Percentiles rank a stretch among this genome's conserved stretches.
These are phyloP conservation scores for Ophiocordyceps camponoti-rufipedis DNA, from an alignment of 2,329 filamentous ascomycete genomes.

Conservation along the genomic window DNA sequence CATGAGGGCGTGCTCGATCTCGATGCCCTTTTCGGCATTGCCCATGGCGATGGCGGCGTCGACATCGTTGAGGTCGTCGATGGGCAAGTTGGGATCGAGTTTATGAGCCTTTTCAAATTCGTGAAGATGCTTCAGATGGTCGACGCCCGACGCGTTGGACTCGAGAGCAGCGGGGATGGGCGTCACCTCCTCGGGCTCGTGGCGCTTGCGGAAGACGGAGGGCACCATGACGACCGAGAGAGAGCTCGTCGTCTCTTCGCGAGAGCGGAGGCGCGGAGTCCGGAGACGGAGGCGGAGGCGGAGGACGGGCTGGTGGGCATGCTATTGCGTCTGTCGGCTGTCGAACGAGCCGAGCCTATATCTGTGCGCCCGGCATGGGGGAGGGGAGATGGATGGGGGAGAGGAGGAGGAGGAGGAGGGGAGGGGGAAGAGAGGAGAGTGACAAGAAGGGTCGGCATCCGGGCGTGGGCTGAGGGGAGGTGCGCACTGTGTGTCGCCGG, in stretches of 20 bases:
- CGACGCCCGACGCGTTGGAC: conserved; percentile 20
- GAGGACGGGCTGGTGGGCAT: neutral
- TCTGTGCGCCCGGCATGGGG: neutral
- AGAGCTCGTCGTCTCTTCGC: neutral
- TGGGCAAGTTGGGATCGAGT: conserved; percentile 37
- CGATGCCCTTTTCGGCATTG: conserved; percentile 24
- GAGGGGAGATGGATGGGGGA: too few species aligned
- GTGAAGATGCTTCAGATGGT: conserved; percentile 27
- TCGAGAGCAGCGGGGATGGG: conserved; percentile 20
- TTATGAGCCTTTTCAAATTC: conserved; percentile 38
- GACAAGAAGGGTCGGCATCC: neutral
- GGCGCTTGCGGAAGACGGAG: conserved; percentile 25
- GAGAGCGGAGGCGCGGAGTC: neutral
- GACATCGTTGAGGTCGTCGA: conserved; percentile 32
- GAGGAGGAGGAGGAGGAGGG: neutral
- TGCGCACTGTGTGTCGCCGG: neutral
- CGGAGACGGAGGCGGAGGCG: neutral
- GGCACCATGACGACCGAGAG: conserved; percentile 10
- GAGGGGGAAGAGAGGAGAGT: too few species aligned
- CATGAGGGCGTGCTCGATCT: conserved; percentile 25
- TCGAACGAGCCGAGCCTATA: neutral
- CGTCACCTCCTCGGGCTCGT: conserved; percentile 25
- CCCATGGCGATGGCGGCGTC: conserved; percentile 25
- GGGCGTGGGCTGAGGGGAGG: neutral
- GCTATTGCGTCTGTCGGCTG: neutral